Base-by-base conservation (phyloP, 768 basidiomycete species). In the Auriculariales sp. region DNA sequence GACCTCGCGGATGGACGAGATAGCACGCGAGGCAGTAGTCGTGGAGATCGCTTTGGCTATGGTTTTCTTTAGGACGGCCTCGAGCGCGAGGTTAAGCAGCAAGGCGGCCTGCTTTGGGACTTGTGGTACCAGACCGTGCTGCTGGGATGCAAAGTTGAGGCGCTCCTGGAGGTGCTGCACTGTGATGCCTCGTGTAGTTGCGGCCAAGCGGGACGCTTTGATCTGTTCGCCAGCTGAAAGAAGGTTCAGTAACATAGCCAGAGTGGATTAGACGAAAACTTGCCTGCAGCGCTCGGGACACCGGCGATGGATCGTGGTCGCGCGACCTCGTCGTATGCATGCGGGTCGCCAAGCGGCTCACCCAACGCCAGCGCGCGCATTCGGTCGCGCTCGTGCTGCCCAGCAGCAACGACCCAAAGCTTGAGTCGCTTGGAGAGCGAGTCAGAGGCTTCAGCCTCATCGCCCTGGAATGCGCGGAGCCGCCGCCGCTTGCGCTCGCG, bases 11-110 rank as follows among this genome's bases (percentile, higher is more conserved):
- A 90, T 86, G 44, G 86, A 88, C 5, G 79, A 74, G 55, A 87
- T 80, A 27, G 83, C 78, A 55, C 81, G 77, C 4, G 86, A 88
- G 6, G 78, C 73, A 1, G 83, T 78, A 2, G 84, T 87, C 9
- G 88, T 67, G 2, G 84, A 81, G 28, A 90, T 63, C 3, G 86
- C 83, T 56, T 83, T 83, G 1, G 81, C 84, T 54, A 90, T 81
- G 25, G 89, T 74, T 51, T 88, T 83, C 59, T 90, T 90, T 3
- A 90, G 71, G 60, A 86, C 85, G 15, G 83, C 83, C 84, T 90
- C 85, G 57, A 79, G 82, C 2, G 86, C 86, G 45, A 86, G 72
- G 62, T 79, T 77, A 71, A 88, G 74, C 2, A 89, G 68, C 2
- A 78, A 69, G 11, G 83, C 70, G 5, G 84, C 86, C 5, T 69